Evolutionary conservation across 179 eudicot genomes (phyloP).

Genomic region (Silene noctiflora): DNA sequence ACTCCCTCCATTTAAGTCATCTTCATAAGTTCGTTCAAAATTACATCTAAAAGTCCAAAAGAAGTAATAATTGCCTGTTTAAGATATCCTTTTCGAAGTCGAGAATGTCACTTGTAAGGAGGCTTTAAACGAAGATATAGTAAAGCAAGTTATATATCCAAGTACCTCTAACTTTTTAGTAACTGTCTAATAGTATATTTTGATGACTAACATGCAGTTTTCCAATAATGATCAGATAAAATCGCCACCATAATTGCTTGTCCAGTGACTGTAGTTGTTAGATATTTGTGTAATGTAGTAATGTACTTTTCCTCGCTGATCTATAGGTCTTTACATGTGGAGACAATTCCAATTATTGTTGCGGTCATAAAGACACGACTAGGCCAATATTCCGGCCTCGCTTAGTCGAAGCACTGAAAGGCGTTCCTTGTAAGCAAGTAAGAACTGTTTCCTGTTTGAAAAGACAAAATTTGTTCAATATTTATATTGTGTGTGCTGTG

Average conservation of each 20-base stretch:
- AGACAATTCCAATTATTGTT: conserved; percentile 87
- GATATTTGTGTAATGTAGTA: background rate
- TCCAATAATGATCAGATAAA: no score
- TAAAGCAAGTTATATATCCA: no score
- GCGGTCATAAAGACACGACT: conserved; percentile 76
- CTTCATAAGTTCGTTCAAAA: no score
- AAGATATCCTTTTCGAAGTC: conserved; percentile 5
- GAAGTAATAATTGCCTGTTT: background rate
- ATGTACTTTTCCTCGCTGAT: conserved; percentile 2
- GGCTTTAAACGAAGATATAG: no score
- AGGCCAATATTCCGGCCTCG: conserved; percentile 86
- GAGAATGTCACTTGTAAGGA: no score
- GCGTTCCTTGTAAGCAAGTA: conserved; percentile 85
- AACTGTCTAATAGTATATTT: no score
- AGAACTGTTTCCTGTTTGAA: conserved; percentile 2
- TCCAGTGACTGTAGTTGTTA: background rate
- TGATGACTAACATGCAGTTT: no score
- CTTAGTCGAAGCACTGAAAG: conserved; percentile 77
- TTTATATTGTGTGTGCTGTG: background rate
- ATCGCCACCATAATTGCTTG: background rate
- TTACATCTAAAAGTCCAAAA: no score
- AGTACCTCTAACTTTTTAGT: no score
- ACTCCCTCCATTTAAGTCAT: background rate
- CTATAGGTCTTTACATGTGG: conserved; percentile 93
- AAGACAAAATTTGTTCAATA: background rate